Conservation (phyloP, 768 basidiomycete genomes). For the Lenzites betulinus region DNA sequence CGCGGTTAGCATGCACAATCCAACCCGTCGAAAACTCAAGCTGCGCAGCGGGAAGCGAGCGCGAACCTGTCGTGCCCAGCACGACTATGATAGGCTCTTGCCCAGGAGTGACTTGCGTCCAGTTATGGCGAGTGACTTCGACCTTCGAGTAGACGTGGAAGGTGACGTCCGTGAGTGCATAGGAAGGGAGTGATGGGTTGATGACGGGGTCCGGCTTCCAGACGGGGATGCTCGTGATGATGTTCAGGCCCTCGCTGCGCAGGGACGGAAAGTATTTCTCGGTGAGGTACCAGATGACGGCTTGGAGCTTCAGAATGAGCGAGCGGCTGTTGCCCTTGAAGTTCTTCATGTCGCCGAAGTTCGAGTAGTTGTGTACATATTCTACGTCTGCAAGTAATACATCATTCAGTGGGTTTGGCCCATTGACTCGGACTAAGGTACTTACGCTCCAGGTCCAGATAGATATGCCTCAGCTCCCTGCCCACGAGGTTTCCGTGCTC, state of each 20-base stretch:
- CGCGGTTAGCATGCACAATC: conserved; percentile 23
- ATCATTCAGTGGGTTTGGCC: background rate
- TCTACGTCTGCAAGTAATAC: conserved; percentile 23
- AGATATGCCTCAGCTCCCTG: conserved; percentile 25
- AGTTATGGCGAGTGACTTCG: conserved; percentile 24
- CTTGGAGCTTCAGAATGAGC: conserved; percentile 25
- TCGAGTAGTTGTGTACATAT: conserved; percentile 30
- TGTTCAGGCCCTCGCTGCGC: conserved; percentile 23
- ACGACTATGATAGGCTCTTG: conserved; percentile 29
- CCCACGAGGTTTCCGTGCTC: conserved; percentile 13
- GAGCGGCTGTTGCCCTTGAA: conserved; percentile 11
- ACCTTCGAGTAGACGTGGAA: conserved; percentile 29
- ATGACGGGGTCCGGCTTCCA: conserved; percentile 10
- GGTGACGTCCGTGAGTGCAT: conserved; percentile 25
- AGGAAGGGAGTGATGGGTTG: conserved; percentile 11
- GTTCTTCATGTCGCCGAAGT: conserved; percentile 25
- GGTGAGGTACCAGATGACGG: conserved; percentile 28
- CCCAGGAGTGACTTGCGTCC: conserved; percentile 16
- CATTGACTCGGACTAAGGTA: no score
- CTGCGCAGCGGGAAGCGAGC: conserved; percentile 19
- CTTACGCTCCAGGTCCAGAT: conserved; percentile 29
- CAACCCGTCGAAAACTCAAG: conserved; percentile 27
- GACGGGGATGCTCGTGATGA: conserved; percentile 31
- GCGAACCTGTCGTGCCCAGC: conserved; percentile 28
- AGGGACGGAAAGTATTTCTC: conserved; percentile 30